These are phyloP conservation scores for Mucuna pruriens DNA, from an alignment of 306 rosid genomes.

Conservation along the genomic window DNA sequence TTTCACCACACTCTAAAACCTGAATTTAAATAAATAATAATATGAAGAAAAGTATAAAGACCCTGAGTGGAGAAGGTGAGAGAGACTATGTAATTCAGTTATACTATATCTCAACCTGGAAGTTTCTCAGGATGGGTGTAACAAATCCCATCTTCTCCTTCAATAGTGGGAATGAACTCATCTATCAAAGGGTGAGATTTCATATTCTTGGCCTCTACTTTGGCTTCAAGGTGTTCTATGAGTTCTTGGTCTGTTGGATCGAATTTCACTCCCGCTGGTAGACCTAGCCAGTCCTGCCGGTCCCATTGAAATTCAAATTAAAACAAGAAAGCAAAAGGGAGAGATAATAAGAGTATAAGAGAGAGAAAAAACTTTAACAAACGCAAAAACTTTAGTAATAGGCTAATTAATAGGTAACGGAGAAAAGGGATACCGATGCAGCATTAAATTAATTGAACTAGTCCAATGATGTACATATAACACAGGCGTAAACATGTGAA, in stretches of 20 bases:
- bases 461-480: slow-evolving; percentile 12
- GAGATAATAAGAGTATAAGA: not conserved
- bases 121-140: slow-evolving; percentile 99
- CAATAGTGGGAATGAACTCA: slow-evolving; percentile 95
- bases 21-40: not conserved
- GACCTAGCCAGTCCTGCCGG: slow-evolving; percentile 93
- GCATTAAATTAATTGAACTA: slow-evolving; percentile 28
- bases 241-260: slow-evolving; percentile 99
- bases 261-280: slow-evolving; percentile 99
- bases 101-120: slow-evolving; percentile 60
- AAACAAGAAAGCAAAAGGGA: slow-evolving; percentile 13
- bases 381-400: slow-evolving; percentile 20
- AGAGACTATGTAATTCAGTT: not conserved
- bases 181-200: slow-evolving; percentile 98
- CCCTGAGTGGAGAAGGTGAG: not conserved
- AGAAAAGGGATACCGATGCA: slow-evolving; percentile 13
- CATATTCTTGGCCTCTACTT: slow-evolving; percentile 78
- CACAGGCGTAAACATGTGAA: slow-evolving; percentile 24
- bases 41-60: not conserved
- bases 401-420: not conserved
- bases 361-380: slow-evolving; percentile 35
- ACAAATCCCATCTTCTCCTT: slow-evolving; percentile 99
- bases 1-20: not conserved
- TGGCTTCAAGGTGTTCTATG: slow-evolving; percentile 97
- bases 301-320: slow-evolving; percentile 27